phyloP scores from a whole-genome alignment of 192 early-diverging fungal species.

The Coemansia sp. region DNA sequence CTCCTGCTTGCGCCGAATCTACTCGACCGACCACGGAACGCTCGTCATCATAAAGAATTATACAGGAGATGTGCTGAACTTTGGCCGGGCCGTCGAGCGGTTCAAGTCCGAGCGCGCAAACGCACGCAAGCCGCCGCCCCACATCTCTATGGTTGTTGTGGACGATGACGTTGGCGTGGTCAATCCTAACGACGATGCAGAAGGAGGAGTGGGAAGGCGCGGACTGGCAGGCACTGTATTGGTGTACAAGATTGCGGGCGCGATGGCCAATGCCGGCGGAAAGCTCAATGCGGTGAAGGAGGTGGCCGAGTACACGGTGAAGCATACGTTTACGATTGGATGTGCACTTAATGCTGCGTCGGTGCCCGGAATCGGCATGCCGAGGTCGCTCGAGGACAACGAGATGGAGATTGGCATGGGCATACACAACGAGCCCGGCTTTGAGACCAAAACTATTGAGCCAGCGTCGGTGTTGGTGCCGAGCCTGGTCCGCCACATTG shows the following conservation, averaged over 20 bases:
- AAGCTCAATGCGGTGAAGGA: conserved; percentile 59
- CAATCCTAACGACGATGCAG: conserved; percentile 56
- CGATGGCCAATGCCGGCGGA: conserved; percentile 61
- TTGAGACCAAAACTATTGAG: conserved; percentile 55
- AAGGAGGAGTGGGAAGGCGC: conserved; percentile 69
- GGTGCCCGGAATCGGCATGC: conserved; percentile 64
- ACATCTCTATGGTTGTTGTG: conserved; percentile 75
- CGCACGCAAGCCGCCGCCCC: conserved; percentile 42
- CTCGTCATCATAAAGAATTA: conserved; percentile 87
- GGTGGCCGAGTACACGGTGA: conserved; percentile 57
- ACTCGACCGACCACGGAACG: conserved; percentile 64
- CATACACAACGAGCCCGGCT: conserved; percentile 85
- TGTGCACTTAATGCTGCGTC: conserved; percentile 73
- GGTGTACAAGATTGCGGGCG: conserved; percentile 82
- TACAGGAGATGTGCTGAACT: conserved; percentile 77
- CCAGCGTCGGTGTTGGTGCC: conserved; percentile 56
- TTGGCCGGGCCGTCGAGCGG: conserved; percentile 77
- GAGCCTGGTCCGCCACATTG: conserved; percentile 57
- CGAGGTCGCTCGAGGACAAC: conserved; percentile 54
- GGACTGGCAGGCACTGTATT: conserved; percentile 78
- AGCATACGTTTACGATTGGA: conserved; percentile 76
- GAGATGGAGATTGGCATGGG: conserved; percentile 76
- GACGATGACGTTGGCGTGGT: conserved; percentile 81
- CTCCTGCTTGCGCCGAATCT: conserved; percentile 64
- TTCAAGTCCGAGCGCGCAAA: conserved; percentile 71